Conservation (phyloP, 768 basidiomycete species). For the Psilocybe cyanescens region DNA sequence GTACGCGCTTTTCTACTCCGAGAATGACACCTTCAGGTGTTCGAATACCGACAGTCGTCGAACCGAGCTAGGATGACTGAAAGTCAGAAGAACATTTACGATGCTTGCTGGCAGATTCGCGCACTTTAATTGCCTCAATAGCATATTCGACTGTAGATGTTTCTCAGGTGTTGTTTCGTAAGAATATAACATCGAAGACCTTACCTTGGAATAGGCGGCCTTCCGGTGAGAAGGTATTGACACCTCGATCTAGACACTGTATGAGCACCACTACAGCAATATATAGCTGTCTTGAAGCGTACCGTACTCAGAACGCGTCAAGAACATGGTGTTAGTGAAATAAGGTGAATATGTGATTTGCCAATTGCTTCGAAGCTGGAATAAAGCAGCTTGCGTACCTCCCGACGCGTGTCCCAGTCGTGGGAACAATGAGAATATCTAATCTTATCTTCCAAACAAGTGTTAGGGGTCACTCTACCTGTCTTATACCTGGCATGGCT, state of each 20-base stretch:
- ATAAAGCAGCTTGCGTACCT: conserved; percentile 36
- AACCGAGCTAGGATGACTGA: conserved; percentile 75
- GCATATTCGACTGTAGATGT: conserved; percentile 88
- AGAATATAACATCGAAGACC: conserved; percentile 18
- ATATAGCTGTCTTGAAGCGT: conserved; percentile 6
- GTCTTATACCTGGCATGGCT: too few species aligned
- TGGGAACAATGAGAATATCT: conserved; percentile 41
- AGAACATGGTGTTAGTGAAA: conserved; percentile 64
- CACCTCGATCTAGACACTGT: conserved; percentile 79
- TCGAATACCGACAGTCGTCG: conserved; percentile 94
- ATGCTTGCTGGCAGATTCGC: neutral
- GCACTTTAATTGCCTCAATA: conserved; percentile 97
- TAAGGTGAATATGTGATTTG: conserved; percentile 25
- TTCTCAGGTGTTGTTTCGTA: conserved; percentile 20
- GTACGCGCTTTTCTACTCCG: conserved; percentile 97
- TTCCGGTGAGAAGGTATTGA: conserved; percentile 99
- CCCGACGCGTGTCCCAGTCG: conserved; percentile 51
- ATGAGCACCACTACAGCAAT: neutral
- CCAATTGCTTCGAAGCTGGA: conserved; percentile 18
- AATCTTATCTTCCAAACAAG: conserved; percentile 30
- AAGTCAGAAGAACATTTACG: neutral
- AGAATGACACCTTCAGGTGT: conserved; percentile 91
- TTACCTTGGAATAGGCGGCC: conserved; percentile 97
- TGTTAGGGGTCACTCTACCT: neutral
- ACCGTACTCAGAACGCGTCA: conserved; percentile 97